Conservation (phyloP, 495 filamentous ascomycete species). For the Lichina pygmaea region DNA sequence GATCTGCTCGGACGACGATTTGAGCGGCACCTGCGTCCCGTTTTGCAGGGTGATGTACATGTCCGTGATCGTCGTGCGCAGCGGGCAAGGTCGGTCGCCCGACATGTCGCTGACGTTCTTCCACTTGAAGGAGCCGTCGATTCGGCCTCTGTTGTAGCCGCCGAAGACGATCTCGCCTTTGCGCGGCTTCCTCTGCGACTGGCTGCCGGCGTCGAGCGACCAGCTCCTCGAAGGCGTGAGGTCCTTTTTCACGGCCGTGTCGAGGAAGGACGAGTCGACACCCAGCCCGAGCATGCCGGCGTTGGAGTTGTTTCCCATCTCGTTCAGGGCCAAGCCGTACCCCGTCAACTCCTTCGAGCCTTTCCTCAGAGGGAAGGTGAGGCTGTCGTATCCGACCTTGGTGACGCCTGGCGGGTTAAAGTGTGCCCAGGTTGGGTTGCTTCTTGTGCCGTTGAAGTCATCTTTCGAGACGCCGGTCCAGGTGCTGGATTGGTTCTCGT, state of each 20-base stretch:
- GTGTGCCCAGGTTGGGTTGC: neutral
- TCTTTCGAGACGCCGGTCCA: neutral
- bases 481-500: neutral
- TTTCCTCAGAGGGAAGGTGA: neutral
- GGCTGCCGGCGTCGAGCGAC: conserved; percentile 3
- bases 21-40: neutral
- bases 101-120: conserved; percentile 3
- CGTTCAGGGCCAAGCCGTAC: neutral
- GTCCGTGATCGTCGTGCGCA: conserved; percentile 3
- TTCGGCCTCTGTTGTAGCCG: conserved; percentile 3
- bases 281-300: neutral
- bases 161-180: conserved; percentile 4
- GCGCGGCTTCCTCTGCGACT: conserved; percentile 1
- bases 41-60: conserved; percentile 2
- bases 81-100: conserved; percentile 5
- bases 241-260: neutral
- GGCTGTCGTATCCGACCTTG: neutral
- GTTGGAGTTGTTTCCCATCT: neutral
- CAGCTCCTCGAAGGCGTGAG: neutral
- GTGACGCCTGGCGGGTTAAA: neutral
- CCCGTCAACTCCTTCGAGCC: neutral
- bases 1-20: conserved; percentile 1
- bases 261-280: neutral
- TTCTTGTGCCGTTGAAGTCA: neutral
- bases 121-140: conserved; percentile 4